Evolutionary conservation across 1,284 basidiomycete genomes (phyloP).

Genomic region (Vanrija sp.): DNA sequence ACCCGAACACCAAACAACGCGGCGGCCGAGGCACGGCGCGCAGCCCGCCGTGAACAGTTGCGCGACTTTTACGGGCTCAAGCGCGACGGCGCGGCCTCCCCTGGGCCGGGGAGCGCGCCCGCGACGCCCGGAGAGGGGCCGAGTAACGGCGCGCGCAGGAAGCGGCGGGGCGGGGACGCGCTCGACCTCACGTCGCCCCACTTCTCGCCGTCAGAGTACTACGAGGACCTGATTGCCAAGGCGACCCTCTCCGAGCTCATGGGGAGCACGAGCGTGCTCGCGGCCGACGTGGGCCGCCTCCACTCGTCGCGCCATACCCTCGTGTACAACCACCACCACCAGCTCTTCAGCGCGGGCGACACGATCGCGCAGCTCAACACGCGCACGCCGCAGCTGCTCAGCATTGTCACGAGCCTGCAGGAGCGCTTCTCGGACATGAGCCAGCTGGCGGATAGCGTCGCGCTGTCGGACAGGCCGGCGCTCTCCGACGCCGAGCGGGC

Average conservation of each 20-base stretch:
- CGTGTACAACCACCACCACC: conserved; percentile 50
- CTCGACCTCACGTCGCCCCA: conserved; percentile 9
- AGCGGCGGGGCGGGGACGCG: neutral
- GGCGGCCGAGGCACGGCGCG: conserved; percentile 26
- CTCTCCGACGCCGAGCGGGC: neutral
- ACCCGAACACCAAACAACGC: neutral
- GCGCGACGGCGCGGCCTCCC: conserved; percentile 6
- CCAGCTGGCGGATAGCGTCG: conserved; percentile 40
- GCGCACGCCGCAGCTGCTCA: conserved; percentile 46
- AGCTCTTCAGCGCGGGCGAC: conserved; percentile 48
- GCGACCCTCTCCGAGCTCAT: conserved; percentile 36
- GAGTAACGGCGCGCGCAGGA: neutral
- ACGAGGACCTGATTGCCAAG: conserved; percentile 38
- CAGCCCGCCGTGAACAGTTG: conserved; percentile 35
- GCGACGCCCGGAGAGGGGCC: neutral
- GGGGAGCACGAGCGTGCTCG: conserved; percentile 29
- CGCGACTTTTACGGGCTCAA: conserved; percentile 42
- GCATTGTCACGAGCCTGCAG: conserved; percentile 44
- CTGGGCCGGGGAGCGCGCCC: neutral
- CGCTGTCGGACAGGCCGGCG: conserved; percentile 16
- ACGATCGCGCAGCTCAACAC: conserved; percentile 46
- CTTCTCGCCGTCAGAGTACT: conserved; percentile 41
- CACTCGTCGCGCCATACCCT: conserved; percentile 43
- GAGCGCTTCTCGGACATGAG: conserved; percentile 46
- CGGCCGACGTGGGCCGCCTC: conserved; percentile 40